Percentiles rank a stretch among this genome's conserved stretches.
Evolutionary conservation across 2,329 filamentous ascomycete genomes (phyloP).

Genomic region (Rachicladosporium sp.): DNA sequence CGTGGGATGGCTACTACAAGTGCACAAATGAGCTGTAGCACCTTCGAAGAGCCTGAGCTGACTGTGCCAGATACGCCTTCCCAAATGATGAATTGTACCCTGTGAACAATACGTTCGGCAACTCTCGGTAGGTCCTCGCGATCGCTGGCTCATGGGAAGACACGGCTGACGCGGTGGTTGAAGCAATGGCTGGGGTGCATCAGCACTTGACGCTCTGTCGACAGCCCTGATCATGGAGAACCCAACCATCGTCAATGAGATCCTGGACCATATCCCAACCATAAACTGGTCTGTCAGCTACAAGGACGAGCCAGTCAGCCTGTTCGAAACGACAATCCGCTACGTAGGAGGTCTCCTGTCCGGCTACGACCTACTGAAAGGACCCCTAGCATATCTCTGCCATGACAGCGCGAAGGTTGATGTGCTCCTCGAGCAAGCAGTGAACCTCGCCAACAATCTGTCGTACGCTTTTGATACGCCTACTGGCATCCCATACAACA

Average conservation of each 20-base stretch:
- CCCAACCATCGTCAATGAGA: conserved; percentile 52
- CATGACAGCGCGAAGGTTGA: conserved; percentile 35
- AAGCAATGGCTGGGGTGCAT: conserved; percentile 77
- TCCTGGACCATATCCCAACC: conserved; percentile 56
- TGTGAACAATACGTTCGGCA: conserved; percentile 48
- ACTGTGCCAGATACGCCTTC: conserved; percentile 58
- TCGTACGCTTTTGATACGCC: conserved; percentile 68
- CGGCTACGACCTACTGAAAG: conserved; percentile 60
- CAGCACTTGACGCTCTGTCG: conserved; percentile 65
- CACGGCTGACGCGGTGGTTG: conserved; percentile 2
- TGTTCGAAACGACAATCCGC: conserved; percentile 86
- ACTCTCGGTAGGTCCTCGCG: conserved; percentile 38
- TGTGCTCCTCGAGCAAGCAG: conserved; percentile 53
- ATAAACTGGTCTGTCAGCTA: conserved; percentile 55
- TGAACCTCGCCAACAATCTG: conserved; percentile 57
- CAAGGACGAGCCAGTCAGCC: conserved; percentile 45
- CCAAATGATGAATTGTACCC: conserved; percentile 66
- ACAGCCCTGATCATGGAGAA: conserved; percentile 70
- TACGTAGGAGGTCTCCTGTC: conserved; percentile 74
- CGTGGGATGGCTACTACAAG: conserved; percentile 48
- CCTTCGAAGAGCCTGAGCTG: background rate
- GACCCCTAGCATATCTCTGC: conserved; percentile 45
- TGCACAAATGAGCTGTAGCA: conserved; percentile 2
- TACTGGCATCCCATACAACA: conserved; percentile 62
- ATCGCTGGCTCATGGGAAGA: background rate